phyloP scores from a whole-genome alignment of 78 protist species.

The Dictyostelium citrinum region DNA sequence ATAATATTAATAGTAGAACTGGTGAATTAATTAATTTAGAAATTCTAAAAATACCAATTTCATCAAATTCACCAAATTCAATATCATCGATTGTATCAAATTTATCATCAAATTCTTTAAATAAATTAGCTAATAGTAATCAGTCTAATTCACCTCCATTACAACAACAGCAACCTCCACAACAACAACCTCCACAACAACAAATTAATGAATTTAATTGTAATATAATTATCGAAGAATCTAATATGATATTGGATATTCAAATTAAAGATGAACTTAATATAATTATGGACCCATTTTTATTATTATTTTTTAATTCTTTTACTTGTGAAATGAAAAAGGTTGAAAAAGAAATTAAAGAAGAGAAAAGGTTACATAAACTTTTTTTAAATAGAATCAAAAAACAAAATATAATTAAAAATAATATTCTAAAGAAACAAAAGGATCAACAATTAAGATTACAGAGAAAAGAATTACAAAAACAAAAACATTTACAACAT shows the following conservation, averaged over 20 bases:
- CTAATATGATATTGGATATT: not conserved
- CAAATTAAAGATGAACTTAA: not conserved
- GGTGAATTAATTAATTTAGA: not conserved
- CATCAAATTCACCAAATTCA: not conserved
- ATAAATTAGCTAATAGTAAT: not conserved
- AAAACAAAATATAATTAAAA: not conserved
- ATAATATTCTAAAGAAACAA: constrained; percentile 3
- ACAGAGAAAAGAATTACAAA: not conserved
- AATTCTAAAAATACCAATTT: not conserved
- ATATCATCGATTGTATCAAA: not conserved
- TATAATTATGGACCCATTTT: not conserved
- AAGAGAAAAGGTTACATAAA: not conserved
- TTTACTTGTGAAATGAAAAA: not conserved
- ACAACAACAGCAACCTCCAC: constrained; percentile 7
- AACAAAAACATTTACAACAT: not conserved
- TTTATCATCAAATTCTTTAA: not conserved
- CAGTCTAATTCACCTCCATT: not conserved
- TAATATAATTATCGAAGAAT: not conserved
- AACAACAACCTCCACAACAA: not conserved
- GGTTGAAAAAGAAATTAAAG: not conserved
- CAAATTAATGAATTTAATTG: not conserved
- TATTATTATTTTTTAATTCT: not conserved
- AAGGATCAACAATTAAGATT: not conserved
- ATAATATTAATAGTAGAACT: not conserved
- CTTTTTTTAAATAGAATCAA: not conserved